Conservation (phyloP, 2,329 filamentous ascomycete genomes). For the Fusarium circinatum region DNA sequence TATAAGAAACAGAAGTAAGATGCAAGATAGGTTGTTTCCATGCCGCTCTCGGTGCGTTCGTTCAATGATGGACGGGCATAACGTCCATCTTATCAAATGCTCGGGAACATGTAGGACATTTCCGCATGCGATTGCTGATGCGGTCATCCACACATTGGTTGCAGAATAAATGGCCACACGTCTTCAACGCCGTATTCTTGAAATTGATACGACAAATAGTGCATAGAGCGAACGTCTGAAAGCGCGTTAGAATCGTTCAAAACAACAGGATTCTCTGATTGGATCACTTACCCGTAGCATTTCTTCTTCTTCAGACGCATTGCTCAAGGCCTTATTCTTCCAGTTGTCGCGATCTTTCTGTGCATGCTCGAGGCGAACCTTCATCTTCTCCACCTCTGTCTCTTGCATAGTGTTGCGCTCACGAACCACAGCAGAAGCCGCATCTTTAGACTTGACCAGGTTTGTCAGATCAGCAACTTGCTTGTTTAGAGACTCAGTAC, state of each 20-base stretch:
- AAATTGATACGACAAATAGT: slow-evolving; percentile 92
- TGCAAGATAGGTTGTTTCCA: slow-evolving; percentile 15
- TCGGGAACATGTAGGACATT: slow-evolving; percentile 93
- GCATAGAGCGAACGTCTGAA: slow-evolving; percentile 69
- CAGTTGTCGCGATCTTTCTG: slow-evolving; percentile 87
- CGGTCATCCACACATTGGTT: slow-evolving; percentile 89
- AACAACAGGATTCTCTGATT: background rate
- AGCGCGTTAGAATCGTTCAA: slow-evolving; percentile 34
- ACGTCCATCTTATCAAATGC: slow-evolving; percentile 92
- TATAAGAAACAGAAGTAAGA: slow-evolving; percentile 16
- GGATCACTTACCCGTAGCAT: slow-evolving; percentile 79
- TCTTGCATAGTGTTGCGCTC: slow-evolving; percentile 72
- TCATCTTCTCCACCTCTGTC: slow-evolving; percentile 82
- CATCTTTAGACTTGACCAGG: slow-evolving; percentile 80
- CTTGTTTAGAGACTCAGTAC: slow-evolving; percentile 76
- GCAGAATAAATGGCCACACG: slow-evolving; percentile 96
- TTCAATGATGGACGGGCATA: slow-evolving; percentile 73
- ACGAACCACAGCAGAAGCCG: slow-evolving; percentile 60
- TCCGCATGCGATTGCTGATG: slow-evolving; percentile 88
- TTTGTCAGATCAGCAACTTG: slow-evolving; percentile 82
- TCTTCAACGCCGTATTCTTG: slow-evolving; percentile 93
- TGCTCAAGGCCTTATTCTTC: slow-evolving; percentile 84
- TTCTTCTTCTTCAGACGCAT: slow-evolving; percentile 84
- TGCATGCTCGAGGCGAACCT: slow-evolving; percentile 78
- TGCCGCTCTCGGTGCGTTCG: slow-evolving; percentile 1